phyloP scores from a whole-genome alignment of 2,329 filamentous ascomycete genomes.

The Hirsutella rhossiliensis region DNA sequence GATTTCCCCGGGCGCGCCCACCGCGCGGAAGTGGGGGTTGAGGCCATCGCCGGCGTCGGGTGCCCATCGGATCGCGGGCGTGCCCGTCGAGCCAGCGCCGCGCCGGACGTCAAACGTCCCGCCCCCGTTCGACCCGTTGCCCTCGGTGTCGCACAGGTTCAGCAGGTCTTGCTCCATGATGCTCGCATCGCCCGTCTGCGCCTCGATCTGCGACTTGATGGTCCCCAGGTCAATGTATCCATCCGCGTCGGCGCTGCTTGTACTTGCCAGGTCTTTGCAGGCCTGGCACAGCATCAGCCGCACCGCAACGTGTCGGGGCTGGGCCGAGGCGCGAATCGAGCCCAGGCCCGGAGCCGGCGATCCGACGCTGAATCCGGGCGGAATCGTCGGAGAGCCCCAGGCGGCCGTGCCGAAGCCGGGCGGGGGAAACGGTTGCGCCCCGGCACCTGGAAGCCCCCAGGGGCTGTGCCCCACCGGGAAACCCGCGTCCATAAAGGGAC shows the following conservation, averaged over 20 bases:
- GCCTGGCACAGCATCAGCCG: constrained; percentile 66
- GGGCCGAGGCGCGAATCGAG: constrained; percentile 23
- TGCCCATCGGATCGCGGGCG: constrained; percentile 40
- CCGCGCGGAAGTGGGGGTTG: constrained; percentile 27
- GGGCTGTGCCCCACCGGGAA: constrained; percentile 25
- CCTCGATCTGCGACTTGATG: constrained; percentile 55
- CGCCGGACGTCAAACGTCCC: constrained; percentile 67
- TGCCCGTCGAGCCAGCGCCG: constrained; percentile 26
- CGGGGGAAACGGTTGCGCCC: constrained; percentile 27
- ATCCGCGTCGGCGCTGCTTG: constrained; percentile 30
- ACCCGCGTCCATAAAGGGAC: constrained; percentile 28
- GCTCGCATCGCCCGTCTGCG: constrained; percentile 28
- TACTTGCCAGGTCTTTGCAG: constrained; percentile 49
- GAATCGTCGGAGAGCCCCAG: constrained; percentile 22
- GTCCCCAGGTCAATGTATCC: constrained; percentile 59
- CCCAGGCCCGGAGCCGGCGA: constrained; percentile 17
- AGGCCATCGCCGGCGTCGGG: constrained; percentile 34
- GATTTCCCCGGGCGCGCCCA: constrained; percentile 55
- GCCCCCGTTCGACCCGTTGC: constrained; percentile 74
- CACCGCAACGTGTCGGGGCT: constrained; percentile 55
- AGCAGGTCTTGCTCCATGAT: constrained; percentile 55
- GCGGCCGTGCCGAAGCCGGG: constrained; percentile 32
- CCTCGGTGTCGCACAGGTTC: constrained; percentile 82
- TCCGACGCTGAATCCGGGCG: constrained; percentile 20
- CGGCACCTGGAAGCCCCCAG: constrained; percentile 26